phyloP scores from a whole-genome alignment of 441 rosid species.

The Mallotus repandus region DNA sequence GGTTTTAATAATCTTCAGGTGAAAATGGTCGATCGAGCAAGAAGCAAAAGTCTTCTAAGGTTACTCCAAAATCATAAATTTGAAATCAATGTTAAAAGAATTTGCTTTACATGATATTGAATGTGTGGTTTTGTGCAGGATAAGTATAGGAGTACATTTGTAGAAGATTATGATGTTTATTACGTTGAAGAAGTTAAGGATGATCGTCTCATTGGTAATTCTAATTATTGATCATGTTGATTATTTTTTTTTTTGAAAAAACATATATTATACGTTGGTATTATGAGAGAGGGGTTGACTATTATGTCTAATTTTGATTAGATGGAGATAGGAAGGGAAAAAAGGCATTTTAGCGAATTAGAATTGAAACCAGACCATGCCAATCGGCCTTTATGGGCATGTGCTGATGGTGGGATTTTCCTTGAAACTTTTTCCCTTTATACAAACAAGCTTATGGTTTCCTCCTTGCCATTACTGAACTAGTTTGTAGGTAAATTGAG shows the following conservation, averaged over 20 bases:
- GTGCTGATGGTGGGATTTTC: conserved; percentile 86
- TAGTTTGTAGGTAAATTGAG: conserved; percentile 77
- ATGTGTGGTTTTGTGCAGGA: conserved; percentile 41
- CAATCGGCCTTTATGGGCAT: conserved; percentile 90
- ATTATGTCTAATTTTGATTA: conserved; percentile 15
- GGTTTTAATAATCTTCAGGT: conserved; percentile 30
- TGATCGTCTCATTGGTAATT: conserved; percentile 60
- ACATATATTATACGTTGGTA: no score
- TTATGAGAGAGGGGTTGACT: conserved; percentile 12
- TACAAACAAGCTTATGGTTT: conserved; percentile 95
- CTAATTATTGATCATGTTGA: not conserved
- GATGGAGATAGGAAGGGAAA: conserved; percentile 45
- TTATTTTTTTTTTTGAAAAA: not conserved
- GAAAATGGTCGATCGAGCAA: conserved; percentile 65
- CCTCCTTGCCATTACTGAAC: conserved; percentile 91
- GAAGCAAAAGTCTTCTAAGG: conserved; percentile 60
- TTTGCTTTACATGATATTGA: no score
- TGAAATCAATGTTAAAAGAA: no score
- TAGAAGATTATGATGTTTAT: conserved; percentile 48
- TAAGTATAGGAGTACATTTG: conserved; percentile 42
- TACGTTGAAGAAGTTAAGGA: conserved; percentile 59
- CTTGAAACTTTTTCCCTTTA: conserved; percentile 79
- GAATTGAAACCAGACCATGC: conserved; percentile 77
- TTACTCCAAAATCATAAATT: conserved; percentile 12
- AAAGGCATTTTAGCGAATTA: conserved; percentile 67